A percentile compares a stretch with the other conserved stretches of the same genome.
phyloP scores from a whole-genome alignment of 2,329 filamentous ascomycete species.

The Hypoxylon sp. region DNA sequence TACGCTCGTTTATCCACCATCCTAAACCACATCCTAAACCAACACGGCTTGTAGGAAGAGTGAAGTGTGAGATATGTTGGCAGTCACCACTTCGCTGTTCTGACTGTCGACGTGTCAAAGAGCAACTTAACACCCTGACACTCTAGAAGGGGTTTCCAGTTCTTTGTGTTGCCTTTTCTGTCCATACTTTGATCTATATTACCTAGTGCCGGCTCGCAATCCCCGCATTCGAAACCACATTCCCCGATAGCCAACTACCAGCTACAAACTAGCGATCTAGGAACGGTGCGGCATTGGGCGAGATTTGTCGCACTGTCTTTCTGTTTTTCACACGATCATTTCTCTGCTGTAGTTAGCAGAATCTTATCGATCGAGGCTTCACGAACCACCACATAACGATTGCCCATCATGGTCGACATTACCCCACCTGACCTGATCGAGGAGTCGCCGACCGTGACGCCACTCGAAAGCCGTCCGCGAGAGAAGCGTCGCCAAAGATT shows the following conservation, averaged over 20 bases:
- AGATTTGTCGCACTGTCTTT: slow-evolving; percentile 19
- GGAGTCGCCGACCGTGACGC: slow-evolving; percentile 31
- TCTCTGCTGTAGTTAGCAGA: neutral
- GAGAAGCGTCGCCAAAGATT: slow-evolving; percentile 76
- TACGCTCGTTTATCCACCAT: slow-evolving; percentile 34
- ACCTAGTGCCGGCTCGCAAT: slow-evolving; percentile 20
- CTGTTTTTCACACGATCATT: slow-evolving; percentile 11
- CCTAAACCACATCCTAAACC: slow-evolving; percentile 9
- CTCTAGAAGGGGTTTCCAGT: slow-evolving; percentile 15
- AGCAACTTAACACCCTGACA: slow-evolving; percentile 19
- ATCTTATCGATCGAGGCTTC: neutral
- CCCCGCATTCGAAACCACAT: slow-evolving; percentile 31
- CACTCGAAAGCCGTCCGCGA: slow-evolving; percentile 60
- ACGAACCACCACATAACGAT: slow-evolving; percentile 1
- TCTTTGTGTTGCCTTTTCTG: slow-evolving; percentile 24
- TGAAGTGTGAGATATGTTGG: slow-evolving; percentile 25
- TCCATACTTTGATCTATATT: slow-evolving; percentile 26
- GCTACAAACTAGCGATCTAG: slow-evolving; percentile 4
- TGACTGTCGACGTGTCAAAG: slow-evolving; percentile 15
- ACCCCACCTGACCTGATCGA: slow-evolving; percentile 35
- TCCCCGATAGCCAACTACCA: slow-evolving; percentile 20
- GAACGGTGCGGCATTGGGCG: slow-evolving; percentile 10
- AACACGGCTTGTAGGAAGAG: slow-evolving; percentile 6
- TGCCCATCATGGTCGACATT: slow-evolving; percentile 31
- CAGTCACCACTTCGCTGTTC: slow-evolving; percentile 17